Percentiles rank a stretch among this genome's conserved stretches.
These are phyloP conservation scores for Trifolium subterraneum DNA, from an alignment of 306 rosid genomes.

Conservation along the genomic window DNA sequence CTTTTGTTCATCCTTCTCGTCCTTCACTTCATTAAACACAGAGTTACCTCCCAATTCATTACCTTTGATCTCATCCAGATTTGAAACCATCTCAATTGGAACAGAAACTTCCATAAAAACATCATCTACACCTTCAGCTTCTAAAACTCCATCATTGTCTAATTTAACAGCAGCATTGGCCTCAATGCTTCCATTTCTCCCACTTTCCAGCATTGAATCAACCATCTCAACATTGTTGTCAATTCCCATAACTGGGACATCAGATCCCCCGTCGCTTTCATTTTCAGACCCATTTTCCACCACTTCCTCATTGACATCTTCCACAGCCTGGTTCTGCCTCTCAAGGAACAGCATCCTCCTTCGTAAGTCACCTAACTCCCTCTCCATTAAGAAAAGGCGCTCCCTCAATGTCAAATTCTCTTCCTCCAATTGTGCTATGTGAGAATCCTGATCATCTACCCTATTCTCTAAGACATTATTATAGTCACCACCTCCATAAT, in stretches of 20 bases:
- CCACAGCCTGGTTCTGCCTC: constrained; percentile 52
- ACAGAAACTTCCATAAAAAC: constrained; percentile 55
- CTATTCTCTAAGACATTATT: constrained; percentile 79
- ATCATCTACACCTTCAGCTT: constrained; percentile 48
- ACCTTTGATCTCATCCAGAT: constrained; percentile 37
- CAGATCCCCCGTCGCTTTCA: constrained; percentile 60
- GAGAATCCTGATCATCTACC: constrained; percentile 96
- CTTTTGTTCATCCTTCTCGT: constrained; percentile 36
- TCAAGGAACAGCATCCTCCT: constrained; percentile 73
- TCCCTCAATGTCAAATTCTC: constrained; percentile 93
- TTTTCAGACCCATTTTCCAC: constrained; percentile 60
- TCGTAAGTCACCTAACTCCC: constrained; percentile 74
- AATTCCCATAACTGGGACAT: constrained; percentile 49
- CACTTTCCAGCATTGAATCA: constrained; percentile 49
- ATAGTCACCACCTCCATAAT: constrained; percentile 75
- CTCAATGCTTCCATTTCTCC: constrained; percentile 40
- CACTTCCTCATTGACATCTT: constrained; percentile 70
- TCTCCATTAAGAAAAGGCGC: constrained; percentile 86
- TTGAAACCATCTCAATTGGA: constrained; percentile 33
- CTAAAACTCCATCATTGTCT: constrained; percentile 42
- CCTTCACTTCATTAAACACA: constrained; percentile 36
- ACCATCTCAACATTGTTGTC: constrained; percentile 55
- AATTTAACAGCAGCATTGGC: constrained; percentile 32
- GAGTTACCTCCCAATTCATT: constrained; percentile 40
- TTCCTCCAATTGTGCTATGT: constrained; percentile 89